Conservation (phyloP, 306 rosid genomes). For the Ormosia semicastrata region DNA sequence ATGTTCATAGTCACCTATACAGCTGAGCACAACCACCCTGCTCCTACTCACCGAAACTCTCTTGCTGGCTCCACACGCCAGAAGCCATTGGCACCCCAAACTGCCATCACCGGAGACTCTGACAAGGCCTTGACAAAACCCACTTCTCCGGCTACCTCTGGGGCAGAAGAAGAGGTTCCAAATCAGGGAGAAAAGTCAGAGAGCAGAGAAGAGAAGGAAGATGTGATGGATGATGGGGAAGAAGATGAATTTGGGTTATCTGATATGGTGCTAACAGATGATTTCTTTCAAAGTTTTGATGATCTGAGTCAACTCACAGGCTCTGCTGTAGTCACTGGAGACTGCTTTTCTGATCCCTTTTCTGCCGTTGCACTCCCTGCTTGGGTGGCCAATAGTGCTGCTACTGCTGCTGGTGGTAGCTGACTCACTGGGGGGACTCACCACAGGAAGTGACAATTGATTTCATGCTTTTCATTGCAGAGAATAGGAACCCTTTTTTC, state of each 20-base stretch:
- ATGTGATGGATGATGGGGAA: conserved; percentile 60
- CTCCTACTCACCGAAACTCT: conserved; percentile 92
- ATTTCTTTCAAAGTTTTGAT: conserved; percentile 83
- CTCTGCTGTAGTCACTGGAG: conserved; percentile 31
- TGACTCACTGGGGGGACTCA: conserved; percentile 23
- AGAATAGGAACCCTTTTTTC: conserved; percentile 25
- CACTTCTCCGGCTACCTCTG: conserved; percentile 53
- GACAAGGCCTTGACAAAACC: conserved; percentile 30
- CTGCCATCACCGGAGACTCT: conserved; percentile 24
- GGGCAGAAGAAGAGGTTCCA: conserved; percentile 43
- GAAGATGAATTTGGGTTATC: conserved; percentile 55
- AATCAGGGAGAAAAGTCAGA: conserved; percentile 43
- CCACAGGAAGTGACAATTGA: not conserved
- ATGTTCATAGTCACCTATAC: conserved; percentile 95
- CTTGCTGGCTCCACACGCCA: conserved; percentile 97
- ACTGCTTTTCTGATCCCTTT: conserved; percentile 52
- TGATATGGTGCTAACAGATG: conserved; percentile 60
- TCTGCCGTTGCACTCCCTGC: conserved; percentile 42
- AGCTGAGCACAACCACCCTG: conserved; percentile 93
- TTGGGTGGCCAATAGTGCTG: conserved; percentile 47
- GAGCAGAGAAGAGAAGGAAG: conserved; percentile 37
- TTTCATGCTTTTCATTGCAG: conserved; percentile 27
- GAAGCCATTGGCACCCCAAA: conserved; percentile 45
- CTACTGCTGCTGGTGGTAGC: conserved; percentile 52
- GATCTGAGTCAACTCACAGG: conserved; percentile 42